Base-by-base conservation (phyloP, 768 basidiomycete species). In the Tylopilus subfusipes region DNA sequence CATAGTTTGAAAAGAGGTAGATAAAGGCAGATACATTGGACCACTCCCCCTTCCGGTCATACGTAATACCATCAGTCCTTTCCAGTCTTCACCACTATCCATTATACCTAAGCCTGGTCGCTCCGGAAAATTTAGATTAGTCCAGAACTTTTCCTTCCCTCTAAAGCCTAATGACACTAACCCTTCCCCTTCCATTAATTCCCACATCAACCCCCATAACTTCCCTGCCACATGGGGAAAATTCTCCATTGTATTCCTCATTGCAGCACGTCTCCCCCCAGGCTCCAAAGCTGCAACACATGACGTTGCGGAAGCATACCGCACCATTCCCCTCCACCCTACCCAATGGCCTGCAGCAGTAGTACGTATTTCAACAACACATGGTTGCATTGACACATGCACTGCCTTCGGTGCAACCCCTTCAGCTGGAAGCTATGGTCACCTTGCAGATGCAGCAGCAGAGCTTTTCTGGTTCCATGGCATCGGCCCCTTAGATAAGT, bases 171-270 rank as follows among this genome's bases (percentile, higher is more conserved):
- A n/a, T n/a, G n/a, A n/a, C n/a, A n/a, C n/a, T n/a, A n/a, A n/a
- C n/a, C n/a, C n/a, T n/a, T 9, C 2, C 0, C 42, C 33, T 0
- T 57, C 47, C 1, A 40, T 50, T 0, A 59, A 59, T n/a, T 44
- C 42, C 0, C 0, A 3, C 2, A 19, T 52, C 0, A 3, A 10
- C 5, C 36, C 0, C 0, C 9, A 6, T 3, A 3, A 44, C 0
- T 56, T 56, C 21, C 55, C 31, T 0, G 0, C 36, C 0, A 29
- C 25, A 0, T 58, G 57, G 54, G 57, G 47, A 4, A 58, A 27
- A 1, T 50, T 54, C 13, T 46, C 43, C 1, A 42, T 50, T 0
- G 9, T 45, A 0, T 40, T 9, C 29, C 29, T 50, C 0, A 4
- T 31, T 2, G 16, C 16, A 36, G 4, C 34, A 1, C 14, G 34